Evolutionary conservation across 2,329 filamentous ascomycete genomes (phyloP).

Genomic region (Ceratocystiopsis sp.): DNA sequence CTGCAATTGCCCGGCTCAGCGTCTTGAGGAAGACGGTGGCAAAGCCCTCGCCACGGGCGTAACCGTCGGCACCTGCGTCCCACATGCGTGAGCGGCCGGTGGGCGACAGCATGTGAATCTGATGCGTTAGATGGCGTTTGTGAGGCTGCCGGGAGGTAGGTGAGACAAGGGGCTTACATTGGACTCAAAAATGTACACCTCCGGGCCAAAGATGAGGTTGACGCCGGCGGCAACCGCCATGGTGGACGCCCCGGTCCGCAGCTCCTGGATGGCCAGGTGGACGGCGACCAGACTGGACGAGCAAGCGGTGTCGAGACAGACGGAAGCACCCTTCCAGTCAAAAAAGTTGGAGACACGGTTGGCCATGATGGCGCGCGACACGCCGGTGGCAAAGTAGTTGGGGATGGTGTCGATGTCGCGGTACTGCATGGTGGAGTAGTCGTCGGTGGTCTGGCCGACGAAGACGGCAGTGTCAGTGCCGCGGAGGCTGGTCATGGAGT

Average conservation of each 20-base stretch:
- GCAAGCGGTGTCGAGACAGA: slow-evolving; percentile 22
- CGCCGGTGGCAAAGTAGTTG: slow-evolving; percentile 14
- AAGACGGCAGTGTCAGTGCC: slow-evolving; percentile 17
- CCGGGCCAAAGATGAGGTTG: slow-evolving; percentile 18
- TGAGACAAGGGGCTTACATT: background rate
- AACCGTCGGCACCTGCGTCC: slow-evolving; percentile 35
- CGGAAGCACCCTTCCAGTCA: slow-evolving; percentile 19
- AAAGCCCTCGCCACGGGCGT: slow-evolving; percentile 39
- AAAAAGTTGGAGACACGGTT: slow-evolving; percentile 21
- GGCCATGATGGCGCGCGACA: slow-evolving; percentile 13
- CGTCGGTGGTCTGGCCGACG: slow-evolving; percentile 15
- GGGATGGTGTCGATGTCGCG: slow-evolving; percentile 6
- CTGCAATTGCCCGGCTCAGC: slow-evolving; percentile 29
- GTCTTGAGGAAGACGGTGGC: slow-evolving; percentile 34
- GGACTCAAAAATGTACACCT: slow-evolving; percentile 8
- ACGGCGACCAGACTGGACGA: slow-evolving; percentile 18
- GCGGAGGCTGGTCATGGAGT: slow-evolving; percentile 11
- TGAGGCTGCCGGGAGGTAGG: background rate
- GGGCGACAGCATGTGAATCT: slow-evolving; percentile 27
- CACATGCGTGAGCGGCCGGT: slow-evolving; percentile 28
- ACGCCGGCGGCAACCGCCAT: slow-evolving; percentile 15
- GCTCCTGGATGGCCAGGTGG: slow-evolving; percentile 14
- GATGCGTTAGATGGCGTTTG: background rate
- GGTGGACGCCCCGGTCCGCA: slow-evolving; percentile 12
- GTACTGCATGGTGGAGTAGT: slow-evolving; percentile 11